A percentile compares a stretch with the other conserved stretches of the same genome.
These are phyloP conservation scores for Microcyclospora pomicola DNA, from an alignment of 2,329 filamentous ascomycete species.

Conservation along the genomic window DNA sequence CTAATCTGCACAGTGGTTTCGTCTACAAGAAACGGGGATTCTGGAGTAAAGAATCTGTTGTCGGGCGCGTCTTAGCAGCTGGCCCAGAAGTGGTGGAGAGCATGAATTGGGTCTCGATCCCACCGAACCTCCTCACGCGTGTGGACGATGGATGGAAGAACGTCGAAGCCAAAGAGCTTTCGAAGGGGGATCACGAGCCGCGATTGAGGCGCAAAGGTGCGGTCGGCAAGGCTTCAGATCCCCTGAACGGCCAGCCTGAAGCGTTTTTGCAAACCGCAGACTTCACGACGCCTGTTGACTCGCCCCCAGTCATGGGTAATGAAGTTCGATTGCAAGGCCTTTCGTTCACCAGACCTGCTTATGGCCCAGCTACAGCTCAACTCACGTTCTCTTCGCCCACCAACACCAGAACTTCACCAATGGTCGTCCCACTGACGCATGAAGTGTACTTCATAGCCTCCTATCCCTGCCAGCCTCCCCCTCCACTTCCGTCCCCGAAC, in stretches of 20 bases:
- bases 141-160: conserved; percentile 36
- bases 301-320: conserved; percentile 14
- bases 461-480: conserved; percentile 31
- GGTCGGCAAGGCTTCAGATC: conserved; percentile 23
- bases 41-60: conserved; percentile 44
- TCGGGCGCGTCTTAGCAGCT: conserved; percentile 40
- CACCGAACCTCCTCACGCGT: conserved; percentile 14
- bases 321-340: conserved; percentile 15
- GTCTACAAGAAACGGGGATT: conserved; percentile 36
- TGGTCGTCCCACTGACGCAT: conserved; percentile 30
- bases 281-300: conserved; percentile 26
- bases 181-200: background rate
- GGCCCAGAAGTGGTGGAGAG: conserved; percentile 33
- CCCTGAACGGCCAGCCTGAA: conserved; percentile 17
- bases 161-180: conserved; percentile 21
- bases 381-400: conserved; percentile 22
- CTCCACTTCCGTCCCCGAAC: background rate
- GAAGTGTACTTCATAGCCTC: conserved; percentile 42
- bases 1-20: conserved; percentile 42
- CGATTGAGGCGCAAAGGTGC: conserved; percentile 26
- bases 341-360: conserved; percentile 4
- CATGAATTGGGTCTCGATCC: conserved; percentile 41
- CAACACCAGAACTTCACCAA: conserved; percentile 6
- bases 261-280: conserved; percentile 16
- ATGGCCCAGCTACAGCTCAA: conserved; percentile 6